Conservation (phyloP, 192 early-diverging fungal species). For the Umbelopsis vinacea region DNA sequence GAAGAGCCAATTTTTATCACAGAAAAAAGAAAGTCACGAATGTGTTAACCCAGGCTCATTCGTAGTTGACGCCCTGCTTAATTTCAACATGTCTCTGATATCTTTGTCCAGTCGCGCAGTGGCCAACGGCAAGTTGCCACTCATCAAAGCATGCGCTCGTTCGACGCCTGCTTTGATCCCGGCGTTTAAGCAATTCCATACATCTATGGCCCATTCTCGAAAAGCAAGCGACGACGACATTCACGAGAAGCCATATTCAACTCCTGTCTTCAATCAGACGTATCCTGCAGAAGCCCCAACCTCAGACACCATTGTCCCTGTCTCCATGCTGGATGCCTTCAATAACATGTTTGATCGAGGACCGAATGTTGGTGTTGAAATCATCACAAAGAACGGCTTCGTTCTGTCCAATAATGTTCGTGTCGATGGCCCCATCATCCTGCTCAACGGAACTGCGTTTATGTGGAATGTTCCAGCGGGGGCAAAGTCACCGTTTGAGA, state of each 20-base stretch:
- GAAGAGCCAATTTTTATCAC: no score
- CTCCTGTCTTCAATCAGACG: slow-evolving; percentile 28
- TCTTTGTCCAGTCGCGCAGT: no score
- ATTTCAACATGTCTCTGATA: no score
- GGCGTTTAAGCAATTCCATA: background rate
- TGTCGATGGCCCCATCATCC: slow-evolving; percentile 51
- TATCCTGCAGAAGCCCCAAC: slow-evolving; percentile 23
- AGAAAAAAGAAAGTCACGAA: no score
- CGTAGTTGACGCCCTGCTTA: no score
- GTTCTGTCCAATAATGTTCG: slow-evolving; percentile 52
- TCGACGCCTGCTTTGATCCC: background rate
- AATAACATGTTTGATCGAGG: slow-evolving; percentile 60
- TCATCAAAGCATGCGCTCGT: background rate
- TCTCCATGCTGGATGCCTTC: slow-evolving; percentile 36
- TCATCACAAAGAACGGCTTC: slow-evolving; percentile 58
- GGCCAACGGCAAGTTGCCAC: no score
- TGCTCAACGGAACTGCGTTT: slow-evolving; percentile 57
- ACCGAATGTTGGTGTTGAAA: slow-evolving; percentile 46
- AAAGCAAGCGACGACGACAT: slow-evolving; percentile 12
- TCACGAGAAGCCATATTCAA: slow-evolving; percentile 22
- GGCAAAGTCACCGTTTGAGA: slow-evolving; percentile 29
- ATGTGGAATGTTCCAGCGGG: slow-evolving; percentile 58
- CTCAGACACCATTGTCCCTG: slow-evolving; percentile 28
- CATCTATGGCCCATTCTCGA: background rate
- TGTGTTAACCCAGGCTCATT: no score